Evolutionary conservation across 345 rosid genomes (phyloP), one percentile per base, ranked within the genome.

Genomic region (Geranium brycei): DNA sequence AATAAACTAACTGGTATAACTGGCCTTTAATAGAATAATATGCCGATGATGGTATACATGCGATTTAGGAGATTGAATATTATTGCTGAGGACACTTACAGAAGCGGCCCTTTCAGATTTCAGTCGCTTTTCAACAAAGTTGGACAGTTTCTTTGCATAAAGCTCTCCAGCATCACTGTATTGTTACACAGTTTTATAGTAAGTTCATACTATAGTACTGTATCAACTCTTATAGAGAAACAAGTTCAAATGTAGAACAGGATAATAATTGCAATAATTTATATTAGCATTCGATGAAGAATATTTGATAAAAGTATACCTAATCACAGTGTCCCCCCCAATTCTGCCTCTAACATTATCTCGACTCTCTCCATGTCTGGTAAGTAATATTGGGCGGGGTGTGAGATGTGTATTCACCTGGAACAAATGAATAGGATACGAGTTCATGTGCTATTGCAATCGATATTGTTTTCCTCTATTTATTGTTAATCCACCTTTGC

Each of bases 371-470:
- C 99, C 99, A 81, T 95, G 99, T 80, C 99, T 85, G 63, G 97
- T 95, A 60, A 95, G 91, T 69, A 95, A 76, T 78, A 95, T 95
- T 35, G 99, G 99, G 53, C 96, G 97, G n/a, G 99, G 99, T 10
- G 99, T 95, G 38, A 95, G 91, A 81, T 91, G 99, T 2, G 91
- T 88, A 76, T 95, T 95, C 72, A 95, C 99, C 99, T 95, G 78
- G 62, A 75, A 69, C 32, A 66, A 31, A 68, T 60, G 19, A 58
- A 62, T 15, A 56, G 38, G 13, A 35, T 35, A 35, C 41, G 10
- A 28, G 38, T 60, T 60, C 58, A 47, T 47, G 53, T 47, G 53
- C 12, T 47, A 47, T 47, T 47, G 12, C 53, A 47, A 6, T 2
- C 3, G 53, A 47, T 35, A 47, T 13, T 8, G 11, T 47, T 47